Base-by-base conservation (phyloP, 1,284 basidiomycete species). In the Anthracocystis walkeri region DNA sequence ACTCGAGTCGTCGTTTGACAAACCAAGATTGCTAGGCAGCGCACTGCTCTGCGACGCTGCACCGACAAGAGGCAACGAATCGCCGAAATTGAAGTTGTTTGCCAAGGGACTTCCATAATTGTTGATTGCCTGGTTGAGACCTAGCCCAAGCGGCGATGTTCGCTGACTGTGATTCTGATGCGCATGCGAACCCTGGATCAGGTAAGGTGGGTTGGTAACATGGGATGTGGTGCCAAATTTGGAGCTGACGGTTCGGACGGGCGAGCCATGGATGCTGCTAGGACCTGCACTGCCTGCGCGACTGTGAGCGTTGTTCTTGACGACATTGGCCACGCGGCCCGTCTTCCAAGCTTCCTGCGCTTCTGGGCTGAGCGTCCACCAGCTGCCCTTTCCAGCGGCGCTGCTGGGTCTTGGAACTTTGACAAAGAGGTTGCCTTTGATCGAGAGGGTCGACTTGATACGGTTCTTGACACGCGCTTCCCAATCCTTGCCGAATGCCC, bases 391-490 rank as follows among this genome's bases (percentile, higher is more conserved):
- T 29, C 79, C 81, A 25, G 78, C 73, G 6, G 79, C 79, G 35
- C 67, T 76, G 31, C 79, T 80, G 11, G 82, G 79, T 31, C 82
- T 53, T 16, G 82, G 78, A 7, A 84, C 79, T 55, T 84, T 84
- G 65, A 84, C 64, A 58, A 84, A 84, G 25, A 84, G 71, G 44
- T 83, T 78, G 35, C 78, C 75, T 51, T 84, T 84, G 69, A 83
- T 84, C 7, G 82, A 84, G 11, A 84, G 69, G 11, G 82, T 84
- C 23, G 82, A 84, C 63, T 84, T 84, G 79, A 84, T 84, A 2
- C 82, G 73, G 45, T 84, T 84, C 74, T 84, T 84, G 46, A 84
- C 82, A 3, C 82, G 75, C 7, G 77, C 79, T 55, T 84, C 82
- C 82, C 82, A 84, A 56, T 83, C 82, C 38, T 81, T 80, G 54